Evolutionary conservation across 225 moss, liverwort and hornwort species (phyloP).

Genomic region (Bryoerythrophyllum caledonicum): DNA sequence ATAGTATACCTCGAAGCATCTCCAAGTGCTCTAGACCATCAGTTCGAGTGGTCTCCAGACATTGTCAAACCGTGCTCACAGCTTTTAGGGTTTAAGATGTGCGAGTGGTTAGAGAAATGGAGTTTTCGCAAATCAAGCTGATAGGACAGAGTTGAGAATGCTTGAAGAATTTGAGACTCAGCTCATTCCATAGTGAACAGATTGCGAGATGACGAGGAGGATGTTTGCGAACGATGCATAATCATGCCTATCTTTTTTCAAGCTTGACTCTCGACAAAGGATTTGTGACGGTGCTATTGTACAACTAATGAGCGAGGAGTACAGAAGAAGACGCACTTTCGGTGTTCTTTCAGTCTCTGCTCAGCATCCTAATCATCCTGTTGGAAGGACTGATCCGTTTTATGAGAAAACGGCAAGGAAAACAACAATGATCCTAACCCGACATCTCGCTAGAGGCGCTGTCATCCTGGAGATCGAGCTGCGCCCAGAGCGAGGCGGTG

Average conservation of each 20-base stretch:
- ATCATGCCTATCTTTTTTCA: neutral
- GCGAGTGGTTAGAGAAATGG: too few relatives aligned
- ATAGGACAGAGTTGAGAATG: too few relatives aligned
- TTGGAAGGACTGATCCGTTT: neutral
- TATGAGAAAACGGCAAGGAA: neutral
- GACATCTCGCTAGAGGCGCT: neutral
- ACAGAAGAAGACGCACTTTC: neutral
- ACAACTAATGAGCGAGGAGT: slow-evolving; percentile 25
- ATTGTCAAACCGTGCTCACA: too few relatives aligned
- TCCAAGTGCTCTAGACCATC: too few relatives aligned
- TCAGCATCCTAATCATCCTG: neutral
- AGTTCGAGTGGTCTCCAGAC: too few relatives aligned
- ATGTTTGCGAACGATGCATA: neutral
- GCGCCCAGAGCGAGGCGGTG: slow-evolving; percentile 72
- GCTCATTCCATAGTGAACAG: too few relatives aligned
- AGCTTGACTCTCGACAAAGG: neutral
- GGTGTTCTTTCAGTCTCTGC: slow-evolving; percentile 11
- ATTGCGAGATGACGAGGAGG: neutral
- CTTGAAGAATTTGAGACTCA: neutral
- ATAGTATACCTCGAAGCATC: too few relatives aligned
- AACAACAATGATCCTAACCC: neutral
- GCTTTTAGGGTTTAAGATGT: too few relatives aligned
- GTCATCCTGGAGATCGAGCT: slow-evolving; percentile 59
- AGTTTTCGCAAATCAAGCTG: too few relatives aligned
- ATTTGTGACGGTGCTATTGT: slow-evolving; percentile 11